These are phyloP conservation scores for Paraconiothyrium brasiliense DNA, from an alignment of 2,329 filamentous ascomycete species.

Conservation along the genomic window DNA sequence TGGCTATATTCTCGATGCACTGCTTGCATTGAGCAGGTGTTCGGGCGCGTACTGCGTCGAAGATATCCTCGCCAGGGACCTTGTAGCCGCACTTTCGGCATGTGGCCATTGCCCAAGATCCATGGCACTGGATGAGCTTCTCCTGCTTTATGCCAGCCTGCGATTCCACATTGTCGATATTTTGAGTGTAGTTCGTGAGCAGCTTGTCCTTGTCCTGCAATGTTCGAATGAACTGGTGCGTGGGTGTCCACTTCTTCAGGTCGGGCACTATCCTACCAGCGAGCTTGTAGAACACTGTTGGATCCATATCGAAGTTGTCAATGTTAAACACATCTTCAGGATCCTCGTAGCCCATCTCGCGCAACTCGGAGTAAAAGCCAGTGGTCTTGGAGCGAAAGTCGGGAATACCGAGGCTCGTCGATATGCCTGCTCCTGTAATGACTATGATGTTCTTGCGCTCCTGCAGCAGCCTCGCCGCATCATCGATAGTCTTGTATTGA, in stretches of 20 bases:
- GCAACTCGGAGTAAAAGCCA: constrained; percentile 87
- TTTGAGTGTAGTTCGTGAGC: constrained; percentile 97
- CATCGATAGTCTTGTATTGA: constrained; percentile 85
- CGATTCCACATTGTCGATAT: constrained; percentile 95
- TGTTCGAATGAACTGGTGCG: constrained; percentile 91
- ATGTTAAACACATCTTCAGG: constrained; percentile 98
- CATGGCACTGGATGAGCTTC: constrained; percentile 94
- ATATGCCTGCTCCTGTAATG: constrained; percentile 94
- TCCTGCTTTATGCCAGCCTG: constrained; percentile 82
- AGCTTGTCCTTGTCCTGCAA: constrained; percentile 89
- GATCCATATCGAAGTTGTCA: constrained; percentile 83
- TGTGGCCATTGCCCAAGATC: constrained; percentile 90
- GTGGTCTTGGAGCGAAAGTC: constrained; percentile 95
- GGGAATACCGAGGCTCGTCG: constrained; percentile 93
- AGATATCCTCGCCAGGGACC: constrained; percentile 79
- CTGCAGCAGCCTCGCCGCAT: constrained; percentile 81
- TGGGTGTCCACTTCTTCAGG: constrained; percentile 83
- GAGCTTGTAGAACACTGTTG: constrained; percentile 87
- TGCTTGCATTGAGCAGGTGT: constrained; percentile 79
- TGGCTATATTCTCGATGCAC: constrained; percentile 68
- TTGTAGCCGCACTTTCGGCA: constrained; percentile 83
- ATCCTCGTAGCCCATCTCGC: constrained; percentile 78
- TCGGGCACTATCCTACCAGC: constrained; percentile 89
- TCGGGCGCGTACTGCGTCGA: constrained; percentile 78
- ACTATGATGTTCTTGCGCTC: constrained; percentile 86